Evolutionary conservation across 2,329 filamentous ascomycete genomes (phyloP), one percentile per base, ranked within the genome.

Genomic region (Hypoxylon sp.): DNA sequence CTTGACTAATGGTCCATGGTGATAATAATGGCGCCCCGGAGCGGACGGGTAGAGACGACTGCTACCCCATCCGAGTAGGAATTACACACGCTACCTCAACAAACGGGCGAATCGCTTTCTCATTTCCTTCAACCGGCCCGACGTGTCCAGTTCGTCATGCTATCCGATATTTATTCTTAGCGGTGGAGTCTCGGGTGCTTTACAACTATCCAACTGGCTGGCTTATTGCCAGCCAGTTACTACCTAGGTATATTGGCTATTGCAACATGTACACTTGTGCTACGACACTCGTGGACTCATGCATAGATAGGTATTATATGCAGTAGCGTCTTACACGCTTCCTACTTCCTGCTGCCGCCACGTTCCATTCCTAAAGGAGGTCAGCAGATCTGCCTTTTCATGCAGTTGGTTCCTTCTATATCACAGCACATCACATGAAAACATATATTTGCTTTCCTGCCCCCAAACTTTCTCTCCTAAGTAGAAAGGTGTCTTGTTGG

Each of bases 401-500:
- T 70, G 68, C 68, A 70, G 68, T 70, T 70, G 68, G 68, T 67
- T 67, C 60, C 56, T 59, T 55, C n/a, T 63, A 69, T 66, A 67
- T 67, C 60, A 64, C 67, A 61, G 61, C 50, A 61, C 60, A 63
- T 63, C 67, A 68, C 58, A 56, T 53, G 55, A 59, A 67, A 59
- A 56, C 56, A 64, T 69, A 69, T 67, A 67, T 64, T 64, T 53
- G 60, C 64, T 64, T 61, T 61, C 39, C 47, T 63, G 52, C 57
- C 60, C 67, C 67, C 67, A 61, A 67, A 45, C 21, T 6, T 48
- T 39, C 23, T 39, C 37, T 63, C 60, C 55, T 67, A 56, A 61
- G 50, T 41, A 57, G 48, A 62, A 59, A 54, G 45, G 52, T 64
- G 57, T 41, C 56, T 41, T 61, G 46, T 55, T 61, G 25, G 34